Evolutionary conservation across 116 monocot species (phyloP).

Genomic region (Phalaenopsis hybrid): DNA sequence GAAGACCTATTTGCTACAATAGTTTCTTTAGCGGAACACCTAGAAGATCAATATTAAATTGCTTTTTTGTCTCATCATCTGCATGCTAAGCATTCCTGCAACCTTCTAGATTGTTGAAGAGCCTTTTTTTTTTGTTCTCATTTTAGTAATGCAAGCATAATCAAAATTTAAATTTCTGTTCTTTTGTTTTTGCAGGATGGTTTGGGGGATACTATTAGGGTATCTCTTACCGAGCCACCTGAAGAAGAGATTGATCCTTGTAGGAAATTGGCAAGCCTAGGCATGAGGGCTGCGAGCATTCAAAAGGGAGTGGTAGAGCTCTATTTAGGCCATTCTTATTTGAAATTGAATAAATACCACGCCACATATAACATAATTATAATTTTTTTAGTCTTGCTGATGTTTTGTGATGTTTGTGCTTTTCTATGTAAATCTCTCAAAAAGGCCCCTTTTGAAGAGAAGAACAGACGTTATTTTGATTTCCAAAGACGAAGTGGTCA

Average conservation of each 20-base stretch:
- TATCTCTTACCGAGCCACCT: slow-evolving; percentile 98
- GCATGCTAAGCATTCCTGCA: neutral
- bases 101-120: neutral
- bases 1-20: neutral
- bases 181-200: slow-evolving; percentile 60
- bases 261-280: slow-evolving; percentile 88
- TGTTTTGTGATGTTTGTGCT: neutral
- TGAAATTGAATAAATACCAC: neutral
- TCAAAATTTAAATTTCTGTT: neutral
- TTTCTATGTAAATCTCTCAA: neutral
- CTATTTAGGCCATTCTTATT: slow-evolving; percentile 5
- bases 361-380: neutral
- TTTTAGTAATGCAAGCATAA: neutral
- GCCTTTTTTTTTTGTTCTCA: neutral
- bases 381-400: neutral
- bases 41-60: neutral
- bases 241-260: slow-evolving; percentile 99
- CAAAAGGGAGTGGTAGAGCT: slow-evolving; percentile 83
- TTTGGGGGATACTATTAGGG: slow-evolving; percentile 96
- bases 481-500: slow-evolving; percentile 94
- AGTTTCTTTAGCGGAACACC: neutral
- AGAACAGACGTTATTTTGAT: slow-evolving; percentile 89
- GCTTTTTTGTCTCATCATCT: neutral
- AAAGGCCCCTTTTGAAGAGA: slow-evolving; percentile 96
- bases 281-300: slow-evolving; percentile 63